Base-by-base conservation (phyloP, 2,329 filamentous ascomycete species). In the Zarea fungicola region DNA sequence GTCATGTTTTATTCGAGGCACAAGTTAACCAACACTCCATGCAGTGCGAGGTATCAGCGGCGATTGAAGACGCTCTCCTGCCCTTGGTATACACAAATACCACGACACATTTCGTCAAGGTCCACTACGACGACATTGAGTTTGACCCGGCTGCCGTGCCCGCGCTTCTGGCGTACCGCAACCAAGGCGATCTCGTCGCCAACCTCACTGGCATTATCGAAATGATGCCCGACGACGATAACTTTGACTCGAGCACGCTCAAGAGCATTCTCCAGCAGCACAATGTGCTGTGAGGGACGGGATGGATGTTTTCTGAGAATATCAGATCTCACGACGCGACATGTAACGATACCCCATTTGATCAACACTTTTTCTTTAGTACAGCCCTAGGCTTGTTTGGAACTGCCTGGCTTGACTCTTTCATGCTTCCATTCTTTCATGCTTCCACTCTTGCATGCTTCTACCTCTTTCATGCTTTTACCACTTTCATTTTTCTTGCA, bases 111-210 rank as follows among this genome's bases (percentile, higher is more conserved):
- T 97, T 99, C 63, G 80, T 97, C 70, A 95, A 92, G 70, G 80
- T 97, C 41, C 85, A 95, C 67, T 89, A 89, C 64, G 84, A 87
- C 54, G 91, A 96, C 51, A 95, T 96, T 31, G 91, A 97, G 65
- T 96, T 97, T 75, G 89, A 96, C 64, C 82, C 87, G 51, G 87
- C 90, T 26, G 85, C 85, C 39, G 87, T 96, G 2, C 93, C 93
- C 1, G 89, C 93, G 4, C 75, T 97, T 31, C 75, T 97, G 42
- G 92, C 88, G 10, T 99, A 99, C 72, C 84, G 84, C 51, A 88
- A 85, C 60, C 81, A 85, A 62, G 91, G 90, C 46, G 91, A 97
- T 55, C 83, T 96, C 55, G 90, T 97, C 59, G 88, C 89, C 55
- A 95, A 91, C 60, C 74, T 97, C 45, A 88, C 93, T 0, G 91